Evolutionary conservation across 1,284 basidiomycete species (phyloP).

Genomic region (Tilletia caries): DNA sequence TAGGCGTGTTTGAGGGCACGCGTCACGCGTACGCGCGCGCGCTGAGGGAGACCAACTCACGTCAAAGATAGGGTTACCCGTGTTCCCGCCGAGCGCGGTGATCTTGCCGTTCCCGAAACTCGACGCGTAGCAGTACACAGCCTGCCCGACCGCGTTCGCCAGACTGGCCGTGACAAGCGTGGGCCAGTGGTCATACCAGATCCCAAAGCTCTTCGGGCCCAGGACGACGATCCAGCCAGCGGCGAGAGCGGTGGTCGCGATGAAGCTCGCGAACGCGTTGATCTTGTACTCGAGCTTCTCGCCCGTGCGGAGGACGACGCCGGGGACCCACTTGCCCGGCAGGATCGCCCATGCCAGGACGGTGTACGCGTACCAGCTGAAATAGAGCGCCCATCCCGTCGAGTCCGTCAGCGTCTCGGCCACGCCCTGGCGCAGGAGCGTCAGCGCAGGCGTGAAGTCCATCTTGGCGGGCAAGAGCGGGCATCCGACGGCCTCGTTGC

Average conservation of each 20-base stretch:
- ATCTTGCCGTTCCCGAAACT: slow-evolving; percentile 67
- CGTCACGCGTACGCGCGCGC: not conserved
- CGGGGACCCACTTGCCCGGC: slow-evolving; percentile 81
- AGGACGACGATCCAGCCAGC: slow-evolving; percentile 67
- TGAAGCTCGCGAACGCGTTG: slow-evolving; percentile 85
- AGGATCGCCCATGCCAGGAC: slow-evolving; percentile 77
- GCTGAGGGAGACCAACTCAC: slow-evolving; percentile 55
- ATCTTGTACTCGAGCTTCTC: slow-evolving; percentile 80
- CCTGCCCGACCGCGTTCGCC: slow-evolving; percentile 67
- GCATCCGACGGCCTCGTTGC: slow-evolving; percentile 64
- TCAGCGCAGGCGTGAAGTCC: slow-evolving; percentile 26
- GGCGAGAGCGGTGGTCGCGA: slow-evolving; percentile 60
- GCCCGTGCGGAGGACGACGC: slow-evolving; percentile 74
- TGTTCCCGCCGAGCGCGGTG: slow-evolving; percentile 87
- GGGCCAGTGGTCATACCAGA: slow-evolving; percentile 86
- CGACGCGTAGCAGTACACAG: slow-evolving; percentile 67
- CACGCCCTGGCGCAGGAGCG: slow-evolving; percentile 27
- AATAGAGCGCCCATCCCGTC: slow-evolving; percentile 71
- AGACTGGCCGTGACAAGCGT: slow-evolving; percentile 82
- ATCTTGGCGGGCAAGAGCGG: slow-evolving; percentile 31
- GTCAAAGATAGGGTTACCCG: slow-evolving; percentile 83
- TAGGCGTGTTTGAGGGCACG: not conserved
- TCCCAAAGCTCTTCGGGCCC: slow-evolving; percentile 77
- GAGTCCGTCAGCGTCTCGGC: slow-evolving; percentile 67
- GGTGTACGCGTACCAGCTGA: slow-evolving; percentile 84